These are phyloP conservation scores for Cercospora citrullina DNA, from an alignment of 2,329 filamentous ascomycete genomes.

Conservation along the genomic window DNA sequence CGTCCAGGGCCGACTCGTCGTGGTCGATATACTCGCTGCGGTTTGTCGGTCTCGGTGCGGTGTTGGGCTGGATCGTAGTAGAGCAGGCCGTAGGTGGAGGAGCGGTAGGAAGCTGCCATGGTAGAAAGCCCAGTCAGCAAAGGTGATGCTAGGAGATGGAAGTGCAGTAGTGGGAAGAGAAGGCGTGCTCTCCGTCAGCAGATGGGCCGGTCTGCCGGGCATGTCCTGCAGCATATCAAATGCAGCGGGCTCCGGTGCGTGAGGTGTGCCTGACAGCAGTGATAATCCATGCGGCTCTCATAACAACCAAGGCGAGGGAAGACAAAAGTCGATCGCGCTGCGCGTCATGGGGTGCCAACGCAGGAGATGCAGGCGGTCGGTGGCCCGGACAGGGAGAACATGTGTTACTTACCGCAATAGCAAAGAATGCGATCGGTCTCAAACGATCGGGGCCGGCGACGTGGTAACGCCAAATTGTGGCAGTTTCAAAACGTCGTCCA, in stretches of 20 bases:
- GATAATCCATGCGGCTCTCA: constrained; percentile 24
- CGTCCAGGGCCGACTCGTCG: constrained; percentile 58
- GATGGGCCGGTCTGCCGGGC: constrained; percentile 11
- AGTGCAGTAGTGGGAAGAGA: constrained; percentile 13
- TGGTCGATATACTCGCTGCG: constrained; percentile 48
- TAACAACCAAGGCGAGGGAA: constrained; percentile 24
- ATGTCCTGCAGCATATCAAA: constrained; percentile 21
- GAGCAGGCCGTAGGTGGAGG: constrained; percentile 30
- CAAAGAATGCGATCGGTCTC: constrained; percentile 24
- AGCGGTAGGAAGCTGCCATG: constrained; percentile 30
- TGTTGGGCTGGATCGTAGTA: constrained; percentile 29
- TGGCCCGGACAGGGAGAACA: constrained; percentile 29
- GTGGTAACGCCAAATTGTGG: constrained; percentile 17
- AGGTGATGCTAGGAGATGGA: background rate
- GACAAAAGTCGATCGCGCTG: constrained; percentile 18
- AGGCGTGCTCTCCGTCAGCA: constrained; percentile 11
- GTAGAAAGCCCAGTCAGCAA: constrained; percentile 22
- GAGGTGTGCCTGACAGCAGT: constrained; percentile 23
- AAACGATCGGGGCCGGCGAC: constrained; percentile 13
- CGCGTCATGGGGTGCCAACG: constrained; percentile 28
- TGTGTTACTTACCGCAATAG: constrained; percentile 29
- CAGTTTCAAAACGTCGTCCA: constrained; percentile 19
- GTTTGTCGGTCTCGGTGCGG: constrained; percentile 26
- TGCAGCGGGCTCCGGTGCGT: constrained; percentile 4
- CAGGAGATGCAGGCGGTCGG: constrained; percentile 21